Conservation (phyloP, 306 rosid genomes). For the Pyrus betulifolia region DNA sequence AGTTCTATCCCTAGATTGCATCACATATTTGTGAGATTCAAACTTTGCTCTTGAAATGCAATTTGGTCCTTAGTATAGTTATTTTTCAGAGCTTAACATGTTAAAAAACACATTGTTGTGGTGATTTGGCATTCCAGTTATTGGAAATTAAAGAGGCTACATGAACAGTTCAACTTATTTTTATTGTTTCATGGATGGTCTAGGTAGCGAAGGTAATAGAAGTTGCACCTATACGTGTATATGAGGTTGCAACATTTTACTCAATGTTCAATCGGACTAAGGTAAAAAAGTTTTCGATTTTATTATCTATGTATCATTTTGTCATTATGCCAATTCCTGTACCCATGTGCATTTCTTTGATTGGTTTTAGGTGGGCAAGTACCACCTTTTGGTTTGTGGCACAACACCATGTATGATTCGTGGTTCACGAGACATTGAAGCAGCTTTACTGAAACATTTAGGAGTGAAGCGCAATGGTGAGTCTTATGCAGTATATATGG, state of each 20-base stretch:
- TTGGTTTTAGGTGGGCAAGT: slow-evolving; percentile 74
- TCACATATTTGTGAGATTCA: not conserved
- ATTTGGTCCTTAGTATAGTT: not conserved
- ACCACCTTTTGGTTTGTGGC: slow-evolving; percentile 95
- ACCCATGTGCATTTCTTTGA: slow-evolving; percentile 21
- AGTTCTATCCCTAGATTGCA: not conserved
- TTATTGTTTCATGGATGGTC: slow-evolving; percentile 28
- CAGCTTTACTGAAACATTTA: slow-evolving; percentile 76
- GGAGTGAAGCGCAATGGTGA: slow-evolving; percentile 94
- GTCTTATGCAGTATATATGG: slow-evolving; percentile 4
- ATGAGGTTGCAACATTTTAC: slow-evolving; percentile 95
- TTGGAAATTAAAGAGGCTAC: slow-evolving; percentile 6
- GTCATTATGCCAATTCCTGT: slow-evolving; percentile 9
- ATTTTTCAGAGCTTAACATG: not conserved
- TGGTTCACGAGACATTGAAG: slow-evolving; percentile 91
- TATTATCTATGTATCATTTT: not conserved
- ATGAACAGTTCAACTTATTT: slow-evolving; percentile 4
- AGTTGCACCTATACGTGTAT: slow-evolving; percentile 92
- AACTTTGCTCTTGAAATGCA: not conserved
- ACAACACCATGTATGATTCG: slow-evolving; percentile 99
- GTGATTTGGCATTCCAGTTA: not conserved
- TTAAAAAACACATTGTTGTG: not conserved
- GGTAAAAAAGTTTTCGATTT: slow-evolving; percentile 37
- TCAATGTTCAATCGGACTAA: slow-evolving; percentile 92
- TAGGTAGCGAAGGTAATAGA: slow-evolving; percentile 89